These are phyloP conservation scores for Podaxis carcinomalis DNA, from an alignment of 768 basidiomycete genomes.

Conservation along the genomic window DNA sequence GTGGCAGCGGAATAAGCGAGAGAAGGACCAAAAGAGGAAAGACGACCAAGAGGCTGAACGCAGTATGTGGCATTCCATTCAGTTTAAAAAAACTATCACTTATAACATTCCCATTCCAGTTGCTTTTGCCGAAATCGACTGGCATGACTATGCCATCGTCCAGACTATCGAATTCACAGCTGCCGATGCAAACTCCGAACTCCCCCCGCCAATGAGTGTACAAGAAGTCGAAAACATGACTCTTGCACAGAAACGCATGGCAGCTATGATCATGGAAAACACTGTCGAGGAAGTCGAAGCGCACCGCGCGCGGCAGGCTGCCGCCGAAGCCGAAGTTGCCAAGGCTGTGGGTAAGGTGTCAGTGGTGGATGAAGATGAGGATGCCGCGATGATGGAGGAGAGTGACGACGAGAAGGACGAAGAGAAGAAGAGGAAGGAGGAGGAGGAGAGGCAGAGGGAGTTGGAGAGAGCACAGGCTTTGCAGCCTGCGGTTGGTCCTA, in stretches of 20 bases:
- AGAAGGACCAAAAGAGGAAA: constrained; percentile 79
- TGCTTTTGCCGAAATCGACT: constrained; percentile 97
- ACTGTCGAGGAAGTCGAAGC: constrained; percentile 85
- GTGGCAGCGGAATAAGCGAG: constrained; percentile 83
- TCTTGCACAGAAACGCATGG: constrained; percentile 95
- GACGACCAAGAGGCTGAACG: constrained; percentile 93
- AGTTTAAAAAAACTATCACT: constrained; percentile 3
- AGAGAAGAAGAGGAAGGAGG: constrained; percentile 62
- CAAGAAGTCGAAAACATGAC: constrained; percentile 97
- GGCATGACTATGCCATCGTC: constrained; percentile 98
- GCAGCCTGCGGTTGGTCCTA: constrained; percentile 64
- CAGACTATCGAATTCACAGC: constrained; percentile 97
- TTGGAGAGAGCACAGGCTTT: constrained; percentile 70
- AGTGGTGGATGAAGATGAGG: constrained; percentile 45
- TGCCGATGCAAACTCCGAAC: constrained; percentile 84
- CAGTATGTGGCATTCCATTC: constrained; percentile 43
- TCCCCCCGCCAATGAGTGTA: constrained; percentile 95
- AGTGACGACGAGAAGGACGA: constrained; percentile 74
- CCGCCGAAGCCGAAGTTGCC: constrained; percentile 80
- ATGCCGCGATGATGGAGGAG: constrained; percentile 74
- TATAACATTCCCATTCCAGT: constrained; percentile 33
- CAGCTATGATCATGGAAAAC: constrained; percentile 96
- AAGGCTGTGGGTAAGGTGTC: constrained; percentile 71
- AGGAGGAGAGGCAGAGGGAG: constrained; percentile 66
- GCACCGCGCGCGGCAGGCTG: constrained; percentile 75